Evolutionary conservation across 768 basidiomycete species (phyloP).

Genomic region (Rhizopogon salebrosus): DNA sequence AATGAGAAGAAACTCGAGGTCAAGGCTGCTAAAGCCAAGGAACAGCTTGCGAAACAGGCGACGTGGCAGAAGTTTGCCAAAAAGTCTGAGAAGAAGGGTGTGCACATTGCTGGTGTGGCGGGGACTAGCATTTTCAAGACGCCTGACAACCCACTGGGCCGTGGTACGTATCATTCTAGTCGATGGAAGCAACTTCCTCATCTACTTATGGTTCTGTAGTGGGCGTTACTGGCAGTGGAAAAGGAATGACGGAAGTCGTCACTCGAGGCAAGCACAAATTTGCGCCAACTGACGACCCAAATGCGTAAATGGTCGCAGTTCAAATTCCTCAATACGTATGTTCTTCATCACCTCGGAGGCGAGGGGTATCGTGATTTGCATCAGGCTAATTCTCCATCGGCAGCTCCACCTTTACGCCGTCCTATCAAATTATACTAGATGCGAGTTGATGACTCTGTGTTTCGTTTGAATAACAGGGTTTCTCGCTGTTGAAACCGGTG

Average conservation of each 20-base stretch:
- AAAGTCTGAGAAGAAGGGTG: constrained; percentile 90
- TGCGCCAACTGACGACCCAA: constrained; percentile 40
- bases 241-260: constrained; percentile 81
- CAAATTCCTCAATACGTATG: constrained; percentile 3
- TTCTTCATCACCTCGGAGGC: neutral
- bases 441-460: constrained; percentile 19
- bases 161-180: constrained; percentile 48
- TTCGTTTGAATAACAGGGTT: constrained; percentile 21
- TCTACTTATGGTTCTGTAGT: constrained; percentile 41
- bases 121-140: constrained; percentile 95
- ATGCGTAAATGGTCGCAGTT: constrained; percentile 15
- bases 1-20: constrained; percentile 90
- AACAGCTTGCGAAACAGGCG: constrained; percentile 77
- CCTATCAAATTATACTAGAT: constrained; percentile 19
- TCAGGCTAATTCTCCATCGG: constrained; percentile 7
- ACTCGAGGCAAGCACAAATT: constrained; percentile 75
- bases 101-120: constrained; percentile 81
- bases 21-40: constrained; percentile 81
- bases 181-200: neutral
- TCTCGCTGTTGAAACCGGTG: constrained; percentile 9
- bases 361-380: neutral
- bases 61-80: constrained; percentile 95
- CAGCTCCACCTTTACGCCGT: constrained; percentile 14
- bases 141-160: constrained; percentile 84
- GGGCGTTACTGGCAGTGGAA: constrained; percentile 87